Percentiles rank a stretch among this genome's conserved stretches.
Conservation (phyloP, 176 grass and related monocot species). For the Musa acuminata region DNA sequence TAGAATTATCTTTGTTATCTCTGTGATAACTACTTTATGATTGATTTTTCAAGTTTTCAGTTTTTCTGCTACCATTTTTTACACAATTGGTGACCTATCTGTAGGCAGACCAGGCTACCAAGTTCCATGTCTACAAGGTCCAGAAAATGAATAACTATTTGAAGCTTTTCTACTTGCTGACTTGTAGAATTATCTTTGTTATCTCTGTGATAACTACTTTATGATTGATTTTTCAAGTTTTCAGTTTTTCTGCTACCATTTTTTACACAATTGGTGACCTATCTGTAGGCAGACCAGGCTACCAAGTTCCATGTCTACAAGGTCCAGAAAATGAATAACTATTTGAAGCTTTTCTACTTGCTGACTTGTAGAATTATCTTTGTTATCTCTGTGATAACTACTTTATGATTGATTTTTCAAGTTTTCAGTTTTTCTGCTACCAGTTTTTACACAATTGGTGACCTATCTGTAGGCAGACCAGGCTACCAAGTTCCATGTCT, state of each 20-base stretch:
- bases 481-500: slow-evolving; percentile 68
- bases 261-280: neutral
- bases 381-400: neutral
- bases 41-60: no score
- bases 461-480: slow-evolving; percentile 45
- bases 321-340: no score
- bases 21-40: no score
- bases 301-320: slow-evolving; percentile 62
- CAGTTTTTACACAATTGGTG: neutral
- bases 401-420: slow-evolving; percentile 19
- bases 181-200: neutral
- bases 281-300: slow-evolving; percentile 59
- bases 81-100: no score
- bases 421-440: slow-evolving; percentile 15
- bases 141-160: no score
- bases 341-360: neutral
- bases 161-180: no score
- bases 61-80: no score
- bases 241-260: neutral
- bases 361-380: no score
- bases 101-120: no score
- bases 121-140: no score
- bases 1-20: no score
- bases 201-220: neutral
- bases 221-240: slow-evolving; percentile 31